Evolutionary conservation across 805 yeast species (phyloP), one percentile per base, ranked within the genome.

Genomic region (Starmerella lactis-condensi): DNA sequence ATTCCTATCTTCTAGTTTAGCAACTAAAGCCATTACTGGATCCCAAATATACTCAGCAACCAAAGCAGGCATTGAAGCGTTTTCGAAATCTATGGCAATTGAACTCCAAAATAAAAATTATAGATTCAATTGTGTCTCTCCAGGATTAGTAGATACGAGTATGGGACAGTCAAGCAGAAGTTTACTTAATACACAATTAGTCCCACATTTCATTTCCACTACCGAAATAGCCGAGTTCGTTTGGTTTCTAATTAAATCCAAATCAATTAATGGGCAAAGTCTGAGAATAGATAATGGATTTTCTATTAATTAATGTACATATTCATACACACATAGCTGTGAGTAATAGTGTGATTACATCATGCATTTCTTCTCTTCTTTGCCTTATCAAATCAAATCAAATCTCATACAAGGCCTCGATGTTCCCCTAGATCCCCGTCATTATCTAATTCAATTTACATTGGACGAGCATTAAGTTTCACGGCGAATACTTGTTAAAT

Each of bases 61-160:
- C 32, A 79, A 79, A 46, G 71, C 74, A 0, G 93, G 81, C 0
- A 44, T 79, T 3, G 52, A 65, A 29, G 74, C 74, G 3, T 69
- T 78, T 42, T 65, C 81, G 0, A 52, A 57, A 27, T 50, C 72
- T 0, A 47, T 76, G 21, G 75, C 83, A 0, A 42, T 50, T 1
- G 93, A 79, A 41, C 46, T 75, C 36, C 62, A 61, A 10, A 51
- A 67, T 1, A 50, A 54, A 22, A 58, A 58, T 7, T 60, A 79
- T 2, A 51, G 78, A 23, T 73, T 73, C 26, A 76, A 76, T 48
- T 58, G 74, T 1, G 49, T 81, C 1, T 49, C 71, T 13, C 89
- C 92, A 0, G 85, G 85, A 0, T 53, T 76, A 19, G 54, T 52
- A 5, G 75, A 66, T 17, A 78, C 93, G 0, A 75, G 65, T 4